Percentiles rank a stretch among this genome's conserved stretches.
Conservation (phyloP, 257 asterid genomes). For the Gentiana macrophylla region DNA sequence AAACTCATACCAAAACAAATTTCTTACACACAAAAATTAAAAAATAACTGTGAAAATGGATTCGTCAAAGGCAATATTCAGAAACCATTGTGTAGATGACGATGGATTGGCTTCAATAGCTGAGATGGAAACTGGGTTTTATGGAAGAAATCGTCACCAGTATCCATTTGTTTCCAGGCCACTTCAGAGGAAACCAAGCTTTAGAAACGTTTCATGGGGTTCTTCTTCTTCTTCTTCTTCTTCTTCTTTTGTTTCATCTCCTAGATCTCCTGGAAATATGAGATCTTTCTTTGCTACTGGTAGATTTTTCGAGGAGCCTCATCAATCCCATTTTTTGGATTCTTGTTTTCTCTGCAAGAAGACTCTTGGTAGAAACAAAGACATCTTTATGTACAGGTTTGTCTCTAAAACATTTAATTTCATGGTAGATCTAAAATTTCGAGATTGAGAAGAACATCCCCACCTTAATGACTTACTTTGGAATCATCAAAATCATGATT, state of each 20-base stretch:
- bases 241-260: constrained; percentile 12
- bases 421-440: neutral
- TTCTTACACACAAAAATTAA: neutral
- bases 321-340: constrained; percentile 31
- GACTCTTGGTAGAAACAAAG: constrained; percentile 25
- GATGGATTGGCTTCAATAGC: constrained; percentile 24
- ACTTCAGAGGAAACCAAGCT: constrained; percentile 8
- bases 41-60: constrained; percentile 8
- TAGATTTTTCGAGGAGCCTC: constrained; percentile 16
- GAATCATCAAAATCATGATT: neutral
- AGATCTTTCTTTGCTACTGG: constrained; percentile 7
- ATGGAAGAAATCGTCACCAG: constrained; percentile 11
- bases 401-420: neutral
- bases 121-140: constrained; percentile 11
- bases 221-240: constrained; percentile 2
- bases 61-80: constrained; percentile 13
- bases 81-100: constrained; percentile 20
- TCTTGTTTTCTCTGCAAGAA: constrained; percentile 35
- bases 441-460: neutral
- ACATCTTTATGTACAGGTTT: constrained; percentile 48
- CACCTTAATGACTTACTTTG: neutral
- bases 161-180: constrained; percentile 19
- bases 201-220: constrained; percentile 6
- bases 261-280: constrained; percentile 19
- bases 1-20: too few relatives aligned